These are phyloP conservation scores for Zygosaccharomyces sapae DNA, from an alignment of 1,139 yeast genomes.

Conservation along the genomic window DNA sequence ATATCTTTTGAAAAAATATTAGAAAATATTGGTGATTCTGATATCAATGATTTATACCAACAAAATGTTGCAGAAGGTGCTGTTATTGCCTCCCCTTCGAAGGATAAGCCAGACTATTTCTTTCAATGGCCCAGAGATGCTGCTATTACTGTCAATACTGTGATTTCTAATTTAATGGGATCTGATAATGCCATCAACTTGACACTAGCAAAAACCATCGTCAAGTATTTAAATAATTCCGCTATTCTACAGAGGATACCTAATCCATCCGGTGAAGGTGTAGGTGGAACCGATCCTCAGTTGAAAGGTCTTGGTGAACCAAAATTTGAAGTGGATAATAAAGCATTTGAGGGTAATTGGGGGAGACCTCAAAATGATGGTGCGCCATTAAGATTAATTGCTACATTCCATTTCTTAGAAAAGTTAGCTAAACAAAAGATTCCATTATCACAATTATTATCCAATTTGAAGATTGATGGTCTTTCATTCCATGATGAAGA, in stretches of 20 bases:
- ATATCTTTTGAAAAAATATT: constrained; percentile 53
- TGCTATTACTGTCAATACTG: constrained; percentile 71
- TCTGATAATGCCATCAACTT: constrained; percentile 33
- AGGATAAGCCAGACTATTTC: constrained; percentile 64
- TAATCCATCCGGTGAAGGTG: constrained; percentile 67
- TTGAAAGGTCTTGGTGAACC: constrained; percentile 81
- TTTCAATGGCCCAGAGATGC: constrained; percentile 92
- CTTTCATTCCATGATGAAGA: constrained; percentile 22
- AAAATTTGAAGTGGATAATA: constrained; percentile 64
- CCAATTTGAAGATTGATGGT: constrained; percentile 18
- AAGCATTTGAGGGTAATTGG: constrained; percentile 65
- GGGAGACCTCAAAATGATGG: constrained; percentile 97
- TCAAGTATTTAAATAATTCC: constrained; percentile 56
- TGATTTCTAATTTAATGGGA: constrained; percentile 46
- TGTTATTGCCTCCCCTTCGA: constrained; percentile 82
- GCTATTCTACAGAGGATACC: constrained; percentile 56
- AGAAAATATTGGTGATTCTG: constrained; percentile 58
- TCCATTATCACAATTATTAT: constrained; percentile 28
- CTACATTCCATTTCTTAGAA: constrained; percentile 56
- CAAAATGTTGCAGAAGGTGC: constrained; percentile 58
- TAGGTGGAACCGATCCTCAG: constrained; percentile 28
- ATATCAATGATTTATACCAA: constrained; percentile 16
- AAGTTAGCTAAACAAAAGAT: constrained; percentile 39
- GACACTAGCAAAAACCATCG: constrained; percentile 25
- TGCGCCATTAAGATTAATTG: constrained; percentile 73